These are phyloP conservation scores for Candida ponderosae DNA, from an alignment of 805 yeast genomes.

Conservation along the genomic window DNA sequence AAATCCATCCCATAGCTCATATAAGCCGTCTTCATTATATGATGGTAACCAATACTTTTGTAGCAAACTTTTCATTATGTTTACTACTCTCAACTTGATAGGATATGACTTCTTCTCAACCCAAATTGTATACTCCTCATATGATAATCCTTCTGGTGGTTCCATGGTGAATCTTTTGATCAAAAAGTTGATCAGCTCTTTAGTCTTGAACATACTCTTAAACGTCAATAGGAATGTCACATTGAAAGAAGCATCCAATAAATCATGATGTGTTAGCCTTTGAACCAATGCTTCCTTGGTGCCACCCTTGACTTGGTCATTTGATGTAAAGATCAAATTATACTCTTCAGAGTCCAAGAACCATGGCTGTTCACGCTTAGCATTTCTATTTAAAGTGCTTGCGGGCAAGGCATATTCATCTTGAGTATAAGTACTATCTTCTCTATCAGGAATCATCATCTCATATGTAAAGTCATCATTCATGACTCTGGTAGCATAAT, in stretches of 20 bases:
- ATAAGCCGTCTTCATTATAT: slow-evolving; percentile 40
- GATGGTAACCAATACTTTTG: slow-evolving; percentile 64
- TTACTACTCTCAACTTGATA: slow-evolving; percentile 56
- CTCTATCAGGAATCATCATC: slow-evolving; percentile 41
- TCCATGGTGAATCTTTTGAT: slow-evolving; percentile 58
- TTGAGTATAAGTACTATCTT: slow-evolving; percentile 19
- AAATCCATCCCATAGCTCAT: slow-evolving; percentile 28
- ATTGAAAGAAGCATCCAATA: slow-evolving; percentile 54
- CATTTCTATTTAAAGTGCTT: slow-evolving; percentile 16
- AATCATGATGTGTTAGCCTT: slow-evolving; percentile 69
- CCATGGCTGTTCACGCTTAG: slow-evolving; percentile 52
- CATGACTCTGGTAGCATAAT: slow-evolving; percentile 73
- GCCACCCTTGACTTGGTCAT: slow-evolving; percentile 78
- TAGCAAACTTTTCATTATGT: slow-evolving; percentile 57
- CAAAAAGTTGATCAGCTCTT: slow-evolving; percentile 50
- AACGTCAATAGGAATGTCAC: slow-evolving; percentile 69
- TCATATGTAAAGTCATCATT: slow-evolving; percentile 62
- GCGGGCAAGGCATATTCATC: slow-evolving; percentile 21
- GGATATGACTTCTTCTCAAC: slow-evolving; percentile 60
- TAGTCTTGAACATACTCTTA: slow-evolving; percentile 62
- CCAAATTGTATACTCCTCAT: slow-evolving; percentile 78
- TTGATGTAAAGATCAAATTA: slow-evolving; percentile 52
- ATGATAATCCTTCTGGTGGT: slow-evolving; percentile 84
- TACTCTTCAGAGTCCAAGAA: slow-evolving; percentile 59
- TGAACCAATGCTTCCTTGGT: slow-evolving; percentile 70